Percentiles rank a stretch among this genome's conserved stretches.
Evolutionary conservation across 2,329 filamentous ascomycete species (phyloP).

Genomic region (Fusarium pseudograminearum): DNA sequence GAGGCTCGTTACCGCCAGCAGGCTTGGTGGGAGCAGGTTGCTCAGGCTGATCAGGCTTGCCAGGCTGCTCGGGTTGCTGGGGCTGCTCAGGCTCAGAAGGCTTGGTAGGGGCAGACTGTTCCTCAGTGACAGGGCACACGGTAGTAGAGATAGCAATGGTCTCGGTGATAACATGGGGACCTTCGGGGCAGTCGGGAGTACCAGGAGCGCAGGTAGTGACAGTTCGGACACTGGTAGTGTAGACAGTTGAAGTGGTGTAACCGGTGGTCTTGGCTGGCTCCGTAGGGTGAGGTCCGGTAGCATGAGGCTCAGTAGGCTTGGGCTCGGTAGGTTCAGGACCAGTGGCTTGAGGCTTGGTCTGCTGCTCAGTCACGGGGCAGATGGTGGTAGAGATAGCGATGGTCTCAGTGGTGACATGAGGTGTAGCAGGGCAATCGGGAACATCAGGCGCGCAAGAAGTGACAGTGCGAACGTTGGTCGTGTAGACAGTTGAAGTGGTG

Average conservation of each 20-base stretch:
- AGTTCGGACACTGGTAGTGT: constrained; percentile 38
- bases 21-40: constrained; percentile 1
- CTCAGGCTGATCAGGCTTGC: not conserved
- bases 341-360: constrained; percentile 11
- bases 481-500: constrained; percentile 40
- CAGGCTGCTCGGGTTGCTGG: not conserved
- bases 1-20: constrained; percentile 2
- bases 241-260: constrained; percentile 29
- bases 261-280: constrained; percentile 30
- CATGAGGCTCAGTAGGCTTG: constrained; percentile 9
- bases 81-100: not conserved
- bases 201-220: constrained; percentile 29
- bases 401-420: constrained; percentile 35
- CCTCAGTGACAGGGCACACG: constrained; percentile 27
- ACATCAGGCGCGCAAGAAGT: constrained; percentile 26
- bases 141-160: constrained; percentile 37
- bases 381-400: constrained; percentile 30
- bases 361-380: constrained; percentile 35
- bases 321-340: constrained; percentile 8
- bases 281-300: constrained; percentile 10
- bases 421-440: constrained; percentile 18
- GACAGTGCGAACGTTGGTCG: constrained; percentile 33
- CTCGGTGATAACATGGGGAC: constrained; percentile 20
- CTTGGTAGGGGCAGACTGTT: constrained; percentile 2
- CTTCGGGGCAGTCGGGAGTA: constrained; percentile 7